phyloP scores from a whole-genome alignment of 805 yeast species.

The Kockiozyma suomiensis region DNA sequence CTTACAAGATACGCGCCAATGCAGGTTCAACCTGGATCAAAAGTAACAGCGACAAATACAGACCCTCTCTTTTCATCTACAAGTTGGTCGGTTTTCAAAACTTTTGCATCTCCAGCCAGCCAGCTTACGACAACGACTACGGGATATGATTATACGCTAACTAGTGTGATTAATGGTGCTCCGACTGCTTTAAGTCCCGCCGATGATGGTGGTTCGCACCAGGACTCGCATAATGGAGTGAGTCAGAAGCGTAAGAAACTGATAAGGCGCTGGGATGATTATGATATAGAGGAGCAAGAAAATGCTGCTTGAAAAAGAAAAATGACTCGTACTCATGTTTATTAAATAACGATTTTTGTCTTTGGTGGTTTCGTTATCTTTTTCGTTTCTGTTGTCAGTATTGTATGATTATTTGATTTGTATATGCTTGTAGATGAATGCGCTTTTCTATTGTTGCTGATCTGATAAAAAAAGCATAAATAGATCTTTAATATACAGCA shows the following conservation, averaged over 20 bases:
- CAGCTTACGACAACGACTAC: slow-evolving; percentile 73
- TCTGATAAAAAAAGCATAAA: too few relatives aligned
- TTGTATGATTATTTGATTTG: neutral
- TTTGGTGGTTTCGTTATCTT: neutral
- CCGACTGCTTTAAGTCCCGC: slow-evolving; percentile 45
- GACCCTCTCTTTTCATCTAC: slow-evolving; percentile 68
- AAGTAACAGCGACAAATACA: slow-evolving; percentile 66
- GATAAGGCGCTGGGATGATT: slow-evolving; percentile 27
- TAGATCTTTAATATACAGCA: too few relatives aligned
- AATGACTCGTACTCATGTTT: too few relatives aligned
- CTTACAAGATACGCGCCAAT: slow-evolving; percentile 81
- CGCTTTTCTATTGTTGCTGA: too few relatives aligned
- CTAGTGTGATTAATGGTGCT: slow-evolving; percentile 69
- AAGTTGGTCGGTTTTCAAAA: slow-evolving; percentile 61
- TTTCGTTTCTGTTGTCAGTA: neutral
- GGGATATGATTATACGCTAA: slow-evolving; percentile 75
- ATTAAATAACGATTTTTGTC: neutral
- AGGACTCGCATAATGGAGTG: too few relatives aligned
- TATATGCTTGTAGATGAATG: neutral
- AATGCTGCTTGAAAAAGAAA: too few relatives aligned
- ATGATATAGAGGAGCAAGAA: neutral
- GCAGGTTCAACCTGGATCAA: slow-evolving; percentile 83
- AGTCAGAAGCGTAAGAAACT: neutral
- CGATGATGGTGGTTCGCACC: slow-evolving; percentile 15
- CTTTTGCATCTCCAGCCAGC: slow-evolving; percentile 50